Conservation (phyloP, 495 filamentous ascomycete species). For the Penicillium salamii region DNA sequence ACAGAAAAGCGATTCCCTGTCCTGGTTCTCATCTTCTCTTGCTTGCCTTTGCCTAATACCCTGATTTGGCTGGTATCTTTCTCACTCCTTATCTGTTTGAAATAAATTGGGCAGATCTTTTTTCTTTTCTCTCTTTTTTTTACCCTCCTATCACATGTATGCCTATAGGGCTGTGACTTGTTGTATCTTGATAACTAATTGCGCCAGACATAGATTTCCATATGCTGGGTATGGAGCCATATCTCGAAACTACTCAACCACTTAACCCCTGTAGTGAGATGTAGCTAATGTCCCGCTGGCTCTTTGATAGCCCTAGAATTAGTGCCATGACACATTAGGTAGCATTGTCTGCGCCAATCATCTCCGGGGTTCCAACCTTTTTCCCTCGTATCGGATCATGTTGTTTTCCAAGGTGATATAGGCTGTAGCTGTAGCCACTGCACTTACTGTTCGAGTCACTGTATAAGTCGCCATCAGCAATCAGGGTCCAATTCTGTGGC, state of each 20-base stretch:
- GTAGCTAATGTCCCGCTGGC: too few species aligned
- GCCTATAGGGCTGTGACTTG: neutral
- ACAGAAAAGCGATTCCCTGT: constrained; percentile 9
- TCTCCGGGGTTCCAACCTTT: constrained; percentile 13
- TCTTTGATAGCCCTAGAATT: too few species aligned
- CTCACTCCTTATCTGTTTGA: constrained; percentile 15
- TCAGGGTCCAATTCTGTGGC: neutral
- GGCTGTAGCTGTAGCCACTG: too few species aligned
- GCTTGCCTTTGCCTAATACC: constrained; percentile 30
- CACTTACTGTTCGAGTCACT: too few species aligned
- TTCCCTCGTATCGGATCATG: constrained; percentile 25
- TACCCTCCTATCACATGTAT: neutral
- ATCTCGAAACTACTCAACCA: neutral
- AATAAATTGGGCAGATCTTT: constrained; percentile 5
- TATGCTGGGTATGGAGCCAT: neutral
- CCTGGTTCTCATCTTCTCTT: constrained; percentile 2
- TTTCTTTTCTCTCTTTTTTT: neutral
- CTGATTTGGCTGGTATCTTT: constrained; percentile 33
- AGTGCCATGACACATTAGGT: neutral
- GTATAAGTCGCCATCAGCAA: too few species aligned
- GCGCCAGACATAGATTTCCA: too few species aligned
- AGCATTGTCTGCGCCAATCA: constrained; percentile 4
- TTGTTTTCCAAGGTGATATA: too few species aligned
- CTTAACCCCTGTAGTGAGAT: neutral
- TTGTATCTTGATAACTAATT: neutral